phyloP scores from a whole-genome alignment of 352 stramenopile genomes.

The Phytophthora nicotianae region DNA sequence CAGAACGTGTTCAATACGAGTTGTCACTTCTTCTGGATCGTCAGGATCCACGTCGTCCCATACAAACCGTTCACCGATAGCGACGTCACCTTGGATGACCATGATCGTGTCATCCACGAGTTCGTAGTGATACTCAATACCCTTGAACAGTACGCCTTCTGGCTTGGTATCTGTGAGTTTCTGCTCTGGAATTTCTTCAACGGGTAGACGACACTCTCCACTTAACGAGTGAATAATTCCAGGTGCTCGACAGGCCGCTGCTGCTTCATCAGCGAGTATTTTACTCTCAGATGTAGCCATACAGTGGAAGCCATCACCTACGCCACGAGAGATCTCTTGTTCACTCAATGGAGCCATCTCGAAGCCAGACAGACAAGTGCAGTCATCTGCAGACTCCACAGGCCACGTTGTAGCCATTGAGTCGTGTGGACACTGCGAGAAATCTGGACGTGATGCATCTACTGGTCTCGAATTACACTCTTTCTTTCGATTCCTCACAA shows the following conservation, averaged over 20 bases:
- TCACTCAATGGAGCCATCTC: slow-evolving; percentile 39
- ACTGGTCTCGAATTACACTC: slow-evolving; percentile 40
- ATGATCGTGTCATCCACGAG: slow-evolving; percentile 74
- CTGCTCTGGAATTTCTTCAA: slow-evolving; percentile 59
- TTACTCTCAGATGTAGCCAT: slow-evolving; percentile 29
- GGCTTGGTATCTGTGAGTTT: slow-evolving; percentile 8
- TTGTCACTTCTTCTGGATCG: slow-evolving; percentile 8
- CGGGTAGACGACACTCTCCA: slow-evolving; percentile 63
- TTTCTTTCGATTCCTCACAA: slow-evolving; percentile 30
- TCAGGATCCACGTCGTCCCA: slow-evolving; percentile 35
- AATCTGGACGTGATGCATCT: slow-evolving; percentile 21
- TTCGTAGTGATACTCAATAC: slow-evolving; percentile 86
- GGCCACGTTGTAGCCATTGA: slow-evolving; percentile 61
- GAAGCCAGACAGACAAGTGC: slow-evolving; percentile 54
- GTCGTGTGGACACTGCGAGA: slow-evolving; percentile 54
- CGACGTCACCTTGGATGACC: slow-evolving; percentile 80
- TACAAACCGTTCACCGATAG: slow-evolving; percentile 61
- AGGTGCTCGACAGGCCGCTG: slow-evolving; percentile 44
- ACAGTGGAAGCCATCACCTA: slow-evolving; percentile 50
- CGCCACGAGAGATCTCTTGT: slow-evolving; percentile 33
- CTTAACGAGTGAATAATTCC: slow-evolving; percentile 49
- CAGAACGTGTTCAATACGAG: slow-evolving; percentile 41
- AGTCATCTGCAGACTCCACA: slow-evolving; percentile 42
- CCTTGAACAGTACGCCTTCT: slow-evolving; percentile 65
- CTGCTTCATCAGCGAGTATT: slow-evolving; percentile 43